Percentiles rank a stretch among this genome's conserved stretches.
These are phyloP conservation scores for Diaporthe amygdali DNA, from an alignment of 2,329 filamentous ascomycete genomes.

Conservation along the genomic window DNA sequence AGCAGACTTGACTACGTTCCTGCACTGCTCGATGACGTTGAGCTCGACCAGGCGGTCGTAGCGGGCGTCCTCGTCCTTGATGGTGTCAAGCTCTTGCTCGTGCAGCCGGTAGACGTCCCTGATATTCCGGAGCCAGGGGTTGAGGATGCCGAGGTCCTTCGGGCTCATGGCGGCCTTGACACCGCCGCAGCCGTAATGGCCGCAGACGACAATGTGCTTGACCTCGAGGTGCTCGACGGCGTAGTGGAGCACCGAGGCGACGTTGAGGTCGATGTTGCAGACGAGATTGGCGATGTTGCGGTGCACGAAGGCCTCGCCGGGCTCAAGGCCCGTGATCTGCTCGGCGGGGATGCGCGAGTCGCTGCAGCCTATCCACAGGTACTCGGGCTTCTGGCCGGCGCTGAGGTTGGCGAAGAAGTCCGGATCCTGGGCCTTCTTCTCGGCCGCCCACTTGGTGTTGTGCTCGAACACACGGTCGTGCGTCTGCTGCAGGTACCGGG, in stretches of 20 bases:
- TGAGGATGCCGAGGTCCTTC: conserved; percentile 72
- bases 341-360: conserved; percentile 93
- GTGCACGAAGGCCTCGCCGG: conserved; percentile 93
- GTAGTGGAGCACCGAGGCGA: conserved; percentile 84
- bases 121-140: conserved; percentile 78
- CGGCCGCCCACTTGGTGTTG: conserved; percentile 69
- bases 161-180: conserved; percentile 77
- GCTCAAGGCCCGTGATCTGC: conserved; percentile 79
- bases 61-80: conserved; percentile 62
- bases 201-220: conserved; percentile 81
- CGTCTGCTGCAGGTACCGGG: conserved; percentile 63
- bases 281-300: conserved; percentile 95
- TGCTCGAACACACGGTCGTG: conserved; percentile 73
- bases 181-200: conserved; percentile 79
- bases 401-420: conserved; percentile 69
- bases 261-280: conserved; percentile 78
- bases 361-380: conserved; percentile 89
- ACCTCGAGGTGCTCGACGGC: conserved; percentile 81
- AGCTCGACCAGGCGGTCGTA: conserved; percentile 79
- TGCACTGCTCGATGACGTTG: conserved; percentile 80
- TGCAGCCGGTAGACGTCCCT: conserved; percentile 76
- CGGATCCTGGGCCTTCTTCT: conserved; percentile 63
- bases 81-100: conserved; percentile 71
- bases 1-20: conserved; percentile 80
- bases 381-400: conserved; percentile 71